Evolutionary conservation across 345 rosid genomes (phyloP).

Genomic region (Hirschfeldia incana): DNA sequence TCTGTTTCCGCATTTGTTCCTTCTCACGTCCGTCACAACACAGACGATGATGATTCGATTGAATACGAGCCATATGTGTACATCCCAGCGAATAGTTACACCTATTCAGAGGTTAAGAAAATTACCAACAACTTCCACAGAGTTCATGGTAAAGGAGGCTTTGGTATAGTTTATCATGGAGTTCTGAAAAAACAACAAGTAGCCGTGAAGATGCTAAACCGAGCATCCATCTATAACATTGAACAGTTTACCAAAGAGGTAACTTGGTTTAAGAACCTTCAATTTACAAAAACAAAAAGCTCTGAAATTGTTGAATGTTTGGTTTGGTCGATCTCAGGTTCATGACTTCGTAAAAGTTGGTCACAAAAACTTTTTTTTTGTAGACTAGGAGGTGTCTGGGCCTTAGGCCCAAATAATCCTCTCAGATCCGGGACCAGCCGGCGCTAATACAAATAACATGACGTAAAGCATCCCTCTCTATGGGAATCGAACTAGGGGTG

Average conservation of each 20-base stretch:
- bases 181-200: background rate
- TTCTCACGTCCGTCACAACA: too few species aligned
- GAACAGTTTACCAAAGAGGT: conserved; percentile 19
- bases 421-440: too few species aligned
- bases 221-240: conserved; percentile 18
- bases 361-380: conserved; percentile 40
- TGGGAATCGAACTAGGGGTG: too few species aligned
- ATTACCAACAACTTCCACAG: background rate
- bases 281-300: too few species aligned
- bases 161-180: conserved; percentile 29
- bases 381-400: too few species aligned
- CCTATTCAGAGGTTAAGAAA: background rate
- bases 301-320: background rate
- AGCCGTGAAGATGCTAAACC: conserved; percentile 27
- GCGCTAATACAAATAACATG: too few species aligned
- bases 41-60: too few species aligned
- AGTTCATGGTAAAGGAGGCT: conserved; percentile 22
- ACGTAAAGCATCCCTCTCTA: too few species aligned
- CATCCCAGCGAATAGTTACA: background rate
- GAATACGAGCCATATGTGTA: too few species aligned
- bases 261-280: background rate
- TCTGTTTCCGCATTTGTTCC: too few species aligned
- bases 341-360: conserved; percentile 27
- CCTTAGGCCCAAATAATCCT: too few species aligned
- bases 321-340: conserved; percentile 38